These are phyloP conservation scores for Serendipita vermifera DNA, from an alignment of 768 basidiomycete genomes.

Conservation along the genomic window DNA sequence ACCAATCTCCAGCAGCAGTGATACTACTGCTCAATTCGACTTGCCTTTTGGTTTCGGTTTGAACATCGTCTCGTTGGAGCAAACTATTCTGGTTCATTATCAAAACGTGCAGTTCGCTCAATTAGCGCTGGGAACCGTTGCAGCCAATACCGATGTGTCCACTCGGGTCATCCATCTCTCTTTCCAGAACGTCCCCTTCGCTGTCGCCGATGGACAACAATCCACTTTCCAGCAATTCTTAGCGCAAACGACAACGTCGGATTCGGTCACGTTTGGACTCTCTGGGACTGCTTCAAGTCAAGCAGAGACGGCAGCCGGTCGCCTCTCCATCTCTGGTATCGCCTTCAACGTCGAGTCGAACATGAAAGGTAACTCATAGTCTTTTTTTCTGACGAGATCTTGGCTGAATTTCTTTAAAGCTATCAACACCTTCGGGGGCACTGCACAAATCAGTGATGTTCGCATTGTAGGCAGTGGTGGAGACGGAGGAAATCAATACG, in stretches of 20 bases:
- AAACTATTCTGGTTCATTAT: constrained; percentile 42
- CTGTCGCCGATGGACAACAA: constrained; percentile 37
- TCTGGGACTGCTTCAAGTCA: constrained; percentile 41
- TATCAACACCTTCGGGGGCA: constrained; percentile 45
- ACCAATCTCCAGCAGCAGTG: constrained; percentile 45
- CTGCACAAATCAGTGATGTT: constrained; percentile 41
- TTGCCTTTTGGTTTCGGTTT: constrained; percentile 59
- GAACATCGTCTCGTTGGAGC: constrained; percentile 48
- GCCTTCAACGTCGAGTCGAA: constrained; percentile 46
- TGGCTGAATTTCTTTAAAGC: constrained; percentile 24
- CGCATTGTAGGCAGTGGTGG: constrained; percentile 54
- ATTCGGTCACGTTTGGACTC: constrained; percentile 34
- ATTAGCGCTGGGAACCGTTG: constrained; percentile 43
- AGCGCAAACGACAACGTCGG: constrained; percentile 42
- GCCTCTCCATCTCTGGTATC: constrained; percentile 50
- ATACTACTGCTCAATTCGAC: constrained; percentile 49
- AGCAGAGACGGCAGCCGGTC: constrained; percentile 52
- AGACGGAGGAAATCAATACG: constrained; percentile 43
- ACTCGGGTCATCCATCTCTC: constrained; percentile 46
- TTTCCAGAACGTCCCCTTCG: constrained; percentile 48
- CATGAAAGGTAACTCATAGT: constrained; percentile 33
- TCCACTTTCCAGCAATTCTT: constrained; percentile 48
- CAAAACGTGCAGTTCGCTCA: constrained; percentile 45
- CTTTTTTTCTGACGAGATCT: not conserved
- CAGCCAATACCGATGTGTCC: constrained; percentile 47